A percentile compares a stretch with the other conserved stretches of the same genome.
Evolutionary conservation across 1,284 basidiomycete genomes (phyloP).

Genomic region (Neonothopanus nambi): DNA sequence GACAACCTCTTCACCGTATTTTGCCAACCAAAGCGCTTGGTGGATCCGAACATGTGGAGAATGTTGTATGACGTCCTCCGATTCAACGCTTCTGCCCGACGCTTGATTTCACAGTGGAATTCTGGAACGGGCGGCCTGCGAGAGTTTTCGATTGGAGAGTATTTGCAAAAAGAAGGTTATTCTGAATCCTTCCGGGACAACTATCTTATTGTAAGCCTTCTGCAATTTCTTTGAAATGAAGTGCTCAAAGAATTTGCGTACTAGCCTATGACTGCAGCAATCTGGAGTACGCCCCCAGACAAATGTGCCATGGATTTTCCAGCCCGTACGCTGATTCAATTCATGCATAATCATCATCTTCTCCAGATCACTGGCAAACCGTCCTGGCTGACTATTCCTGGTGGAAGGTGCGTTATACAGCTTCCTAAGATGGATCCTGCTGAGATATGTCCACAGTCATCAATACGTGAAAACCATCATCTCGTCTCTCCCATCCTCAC

Average conservation of each 20-base stretch:
- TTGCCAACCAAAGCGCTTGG: constrained; percentile 60
- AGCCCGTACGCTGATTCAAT: constrained; percentile 68
- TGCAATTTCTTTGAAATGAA: not conserved
- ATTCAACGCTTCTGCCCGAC: constrained; percentile 71
- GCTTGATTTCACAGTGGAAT: constrained; percentile 34
- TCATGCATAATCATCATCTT: constrained; percentile 81
- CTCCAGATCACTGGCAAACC: constrained; percentile 77
- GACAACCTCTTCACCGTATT: constrained; percentile 63
- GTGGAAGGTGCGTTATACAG: constrained; percentile 59
- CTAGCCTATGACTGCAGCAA: constrained; percentile 80
- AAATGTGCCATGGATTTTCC: constrained; percentile 75
- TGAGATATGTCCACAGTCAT: constrained; percentile 41
- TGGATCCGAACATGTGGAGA: constrained; percentile 73
- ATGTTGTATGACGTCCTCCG: constrained; percentile 77
- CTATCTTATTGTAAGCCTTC: constrained; percentile 69
- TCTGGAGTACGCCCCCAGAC: constrained; percentile 81
- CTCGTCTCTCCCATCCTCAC: constrained; percentile 49
- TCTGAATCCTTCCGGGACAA: constrained; percentile 72
- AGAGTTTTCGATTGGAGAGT: constrained; percentile 67
- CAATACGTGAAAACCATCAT: constrained; percentile 69
- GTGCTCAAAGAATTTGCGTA: not conserved
- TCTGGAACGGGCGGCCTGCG: constrained; percentile 21
- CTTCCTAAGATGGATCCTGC: no score
- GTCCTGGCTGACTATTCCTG: constrained; percentile 74
- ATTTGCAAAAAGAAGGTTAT: constrained; percentile 68